These are phyloP conservation scores for Penicillium oxalicum DNA, from an alignment of 2,329 filamentous ascomycete species.

Conservation along the genomic window DNA sequence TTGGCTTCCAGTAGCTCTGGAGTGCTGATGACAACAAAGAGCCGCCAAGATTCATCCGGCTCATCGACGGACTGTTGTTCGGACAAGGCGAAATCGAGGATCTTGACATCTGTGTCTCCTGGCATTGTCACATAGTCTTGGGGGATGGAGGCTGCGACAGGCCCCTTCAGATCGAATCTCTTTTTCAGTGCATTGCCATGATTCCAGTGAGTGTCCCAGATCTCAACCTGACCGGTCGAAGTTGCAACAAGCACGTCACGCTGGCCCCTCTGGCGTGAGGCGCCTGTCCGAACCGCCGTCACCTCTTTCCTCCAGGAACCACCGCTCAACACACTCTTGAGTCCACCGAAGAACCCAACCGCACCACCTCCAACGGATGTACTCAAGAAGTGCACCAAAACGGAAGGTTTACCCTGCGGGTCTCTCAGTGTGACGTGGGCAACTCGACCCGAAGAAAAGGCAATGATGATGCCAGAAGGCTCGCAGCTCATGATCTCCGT, in stretches of 20 bases:
- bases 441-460: slow-evolving; percentile 77
- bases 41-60: slow-evolving; percentile 41
- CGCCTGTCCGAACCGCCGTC: slow-evolving; percentile 70
- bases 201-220: slow-evolving; percentile 84
- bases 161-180: slow-evolving; percentile 64
- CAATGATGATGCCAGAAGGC: slow-evolving; percentile 76
- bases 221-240: slow-evolving; percentile 67
- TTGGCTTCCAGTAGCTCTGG: slow-evolving; percentile 46
- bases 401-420: slow-evolving; percentile 73
- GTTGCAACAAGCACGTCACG: slow-evolving; percentile 77
- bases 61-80: slow-evolving; percentile 14
- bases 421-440: slow-evolving; percentile 84
- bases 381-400: slow-evolving; percentile 71
- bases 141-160: slow-evolving; percentile 58
- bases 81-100: slow-evolving; percentile 72
- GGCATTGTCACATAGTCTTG: slow-evolving; percentile 48
- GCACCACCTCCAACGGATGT: slow-evolving; percentile 50
- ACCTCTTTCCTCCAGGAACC: slow-evolving; percentile 69
- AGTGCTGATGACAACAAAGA: slow-evolving; percentile 58
- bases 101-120: slow-evolving; percentile 57
- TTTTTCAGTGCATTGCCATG: slow-evolving; percentile 71
- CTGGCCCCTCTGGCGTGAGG: slow-evolving; percentile 68
- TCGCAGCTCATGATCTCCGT: slow-evolving; percentile 76
- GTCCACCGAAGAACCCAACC: slow-evolving; percentile 70
- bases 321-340: slow-evolving; percentile 68